These are phyloP conservation scores for Dictyostelium firmibasis DNA, from an alignment of 78 protist species.

Conservation along the genomic window DNA sequence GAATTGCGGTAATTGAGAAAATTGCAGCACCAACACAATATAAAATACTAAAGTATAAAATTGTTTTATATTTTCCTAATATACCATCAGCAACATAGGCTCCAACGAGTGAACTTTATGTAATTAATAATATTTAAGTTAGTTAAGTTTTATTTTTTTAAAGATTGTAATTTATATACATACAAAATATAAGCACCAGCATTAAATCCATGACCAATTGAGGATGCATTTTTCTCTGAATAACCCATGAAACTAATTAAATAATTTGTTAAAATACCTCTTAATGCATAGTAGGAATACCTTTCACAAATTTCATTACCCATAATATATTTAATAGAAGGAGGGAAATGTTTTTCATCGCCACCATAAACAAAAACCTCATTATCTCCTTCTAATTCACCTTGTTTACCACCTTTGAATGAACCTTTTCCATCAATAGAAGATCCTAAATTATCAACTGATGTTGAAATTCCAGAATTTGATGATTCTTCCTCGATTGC, in stretches of 20 bases:
- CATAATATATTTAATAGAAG: slow-evolving; percentile 51
- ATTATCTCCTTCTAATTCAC: neutral
- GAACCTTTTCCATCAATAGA: neutral
- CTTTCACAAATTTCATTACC: slow-evolving; percentile 87
- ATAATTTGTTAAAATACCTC: slow-evolving; percentile 74
- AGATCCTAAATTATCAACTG: neutral
- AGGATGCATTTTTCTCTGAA: slow-evolving; percentile 45
- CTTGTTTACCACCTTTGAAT: neutral
- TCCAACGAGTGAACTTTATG: slow-evolving; percentile 68
- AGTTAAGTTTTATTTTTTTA: no score
- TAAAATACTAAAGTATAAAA: slow-evolving; percentile 52
- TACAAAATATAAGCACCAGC: slow-evolving; percentile 44
- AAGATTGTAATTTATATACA: slow-evolving; percentile 32
- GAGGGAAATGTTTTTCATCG: slow-evolving; percentile 11
- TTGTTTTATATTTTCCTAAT: slow-evolving; percentile 76
- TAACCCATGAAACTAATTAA: slow-evolving; percentile 52
- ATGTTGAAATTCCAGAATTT: neutral
- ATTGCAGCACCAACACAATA: slow-evolving; percentile 64
- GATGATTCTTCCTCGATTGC: neutral
- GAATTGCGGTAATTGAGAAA: slow-evolving; percentile 70
- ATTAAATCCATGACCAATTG: slow-evolving; percentile 56
- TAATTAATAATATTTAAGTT: no score
- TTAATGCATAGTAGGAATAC: slow-evolving; percentile 47
- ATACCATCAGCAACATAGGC: slow-evolving; percentile 72
- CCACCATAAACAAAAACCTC: neutral